phyloP scores from a whole-genome alignment of 129 eudicot genomes.

The Helianthus tuberosus region DNA sequence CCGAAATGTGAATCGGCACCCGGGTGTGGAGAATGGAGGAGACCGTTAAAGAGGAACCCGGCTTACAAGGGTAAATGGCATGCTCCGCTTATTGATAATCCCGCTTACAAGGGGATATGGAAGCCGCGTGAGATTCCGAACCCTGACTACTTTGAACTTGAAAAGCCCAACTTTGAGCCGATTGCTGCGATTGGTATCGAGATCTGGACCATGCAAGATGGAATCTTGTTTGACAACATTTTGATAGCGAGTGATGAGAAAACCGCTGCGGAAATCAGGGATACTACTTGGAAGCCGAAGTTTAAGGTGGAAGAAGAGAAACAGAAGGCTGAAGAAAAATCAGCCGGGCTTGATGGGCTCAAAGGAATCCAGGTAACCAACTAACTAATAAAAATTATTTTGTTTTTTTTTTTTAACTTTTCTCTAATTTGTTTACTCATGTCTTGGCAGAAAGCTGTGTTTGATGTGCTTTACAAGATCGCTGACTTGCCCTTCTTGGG shows the following conservation, averaged over 20 bases:
- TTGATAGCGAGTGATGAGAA: conserved; percentile 80
- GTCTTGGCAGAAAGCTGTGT: conserved; percentile 67
- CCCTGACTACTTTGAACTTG: conserved; percentile 86
- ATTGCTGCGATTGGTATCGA: conserved; percentile 97
- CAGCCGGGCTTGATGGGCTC: conserved; percentile 48
- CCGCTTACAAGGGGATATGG: conserved; percentile 95
- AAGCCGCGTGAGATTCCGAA: conserved; percentile 82
- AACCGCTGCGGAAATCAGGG: conserved; percentile 61
- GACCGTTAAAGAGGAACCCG: too few relatives aligned
- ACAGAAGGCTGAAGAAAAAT: conserved; percentile 72
- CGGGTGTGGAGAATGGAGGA: too few relatives aligned
- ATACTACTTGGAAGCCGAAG: conserved; percentile 83
- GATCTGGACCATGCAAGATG: conserved; percentile 99
- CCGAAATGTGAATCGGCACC: too few relatives aligned
- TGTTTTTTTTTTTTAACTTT: not conserved
- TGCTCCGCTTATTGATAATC: conserved; percentile 87
- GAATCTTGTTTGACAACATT: conserved; percentile 84
- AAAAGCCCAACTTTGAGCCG: conserved; percentile 81
- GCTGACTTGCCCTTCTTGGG: conserved; percentile 80
- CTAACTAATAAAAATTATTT: not conserved
- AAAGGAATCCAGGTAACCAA: conserved; percentile 72
- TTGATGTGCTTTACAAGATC: conserved; percentile 83
- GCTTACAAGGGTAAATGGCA: conserved; percentile 98
- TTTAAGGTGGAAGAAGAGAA: conserved; percentile 81
- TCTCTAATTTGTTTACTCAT: not conserved